Conservation (phyloP, 2,329 filamentous ascomycete genomes). For the Aspergillus hiratsukae region DNA sequence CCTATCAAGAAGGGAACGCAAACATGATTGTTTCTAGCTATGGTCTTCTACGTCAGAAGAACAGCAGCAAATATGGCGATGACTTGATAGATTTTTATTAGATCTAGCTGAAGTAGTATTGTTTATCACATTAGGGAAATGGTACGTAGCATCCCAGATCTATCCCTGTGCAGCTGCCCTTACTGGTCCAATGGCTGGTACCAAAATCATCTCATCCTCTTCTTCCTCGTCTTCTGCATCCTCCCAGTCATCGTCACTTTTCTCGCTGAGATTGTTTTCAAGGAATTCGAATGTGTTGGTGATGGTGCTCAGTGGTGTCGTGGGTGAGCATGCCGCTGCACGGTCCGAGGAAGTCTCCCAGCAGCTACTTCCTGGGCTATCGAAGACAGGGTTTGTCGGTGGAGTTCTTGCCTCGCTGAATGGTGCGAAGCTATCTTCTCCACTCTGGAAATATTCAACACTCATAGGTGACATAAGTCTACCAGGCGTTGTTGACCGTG, state of each 20-base stretch:
- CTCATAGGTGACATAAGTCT: neutral
- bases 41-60: no score
- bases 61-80: no score
- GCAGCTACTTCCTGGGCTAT: neutral
- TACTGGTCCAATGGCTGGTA: neutral
- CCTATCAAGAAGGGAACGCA: no score
- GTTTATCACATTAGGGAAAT: no score
- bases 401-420: neutral
- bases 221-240: neutral
- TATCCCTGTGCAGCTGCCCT: no score
- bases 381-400: neutral
- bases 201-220: conserved; percentile 8
- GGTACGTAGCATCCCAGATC: no score
- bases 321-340: neutral
- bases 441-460: neutral
- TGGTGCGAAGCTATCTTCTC: neutral
- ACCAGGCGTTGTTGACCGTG: neutral
- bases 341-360: neutral
- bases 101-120: no score
- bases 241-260: neutral
- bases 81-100: no score
- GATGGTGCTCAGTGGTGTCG: neutral
- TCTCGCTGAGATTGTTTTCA: neutral
- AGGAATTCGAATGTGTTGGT: neutral
- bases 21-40: no score